These are phyloP conservation scores for Cercospora zeina DNA, from an alignment of 2,329 filamentous ascomycete genomes.

Conservation along the genomic window DNA sequence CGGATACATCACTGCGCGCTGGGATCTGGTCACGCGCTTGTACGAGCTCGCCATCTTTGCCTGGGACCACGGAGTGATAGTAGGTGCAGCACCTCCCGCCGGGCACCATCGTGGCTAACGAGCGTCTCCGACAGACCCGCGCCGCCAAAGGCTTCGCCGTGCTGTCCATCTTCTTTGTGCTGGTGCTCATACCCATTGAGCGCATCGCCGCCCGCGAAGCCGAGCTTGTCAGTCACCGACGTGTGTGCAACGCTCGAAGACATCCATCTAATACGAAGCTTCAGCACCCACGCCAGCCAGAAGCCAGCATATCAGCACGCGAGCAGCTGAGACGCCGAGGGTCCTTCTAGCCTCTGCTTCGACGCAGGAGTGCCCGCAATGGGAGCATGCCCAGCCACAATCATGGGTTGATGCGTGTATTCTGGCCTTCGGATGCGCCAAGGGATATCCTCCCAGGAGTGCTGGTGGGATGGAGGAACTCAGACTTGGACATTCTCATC, in stretches of 20 bases:
- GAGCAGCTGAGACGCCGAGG: conserved; percentile 93
- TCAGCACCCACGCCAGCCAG: conserved; percentile 78
- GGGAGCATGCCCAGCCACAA: conserved; percentile 66
- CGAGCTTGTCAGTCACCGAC: conserved; percentile 63
- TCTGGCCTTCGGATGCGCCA: conserved; percentile 86
- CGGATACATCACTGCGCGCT: conserved; percentile 98
- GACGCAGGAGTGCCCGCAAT: conserved; percentile 43
- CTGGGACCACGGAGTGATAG: conserved; percentile 97
- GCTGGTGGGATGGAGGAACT: conserved; percentile 94
- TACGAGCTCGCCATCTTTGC: conserved; percentile 98
- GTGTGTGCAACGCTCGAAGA: conserved; percentile 7
- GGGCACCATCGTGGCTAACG: neutral
- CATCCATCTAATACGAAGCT: conserved; percentile 32
- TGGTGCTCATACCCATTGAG: conserved; percentile 80
- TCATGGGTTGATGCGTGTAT: conserved; percentile 89
- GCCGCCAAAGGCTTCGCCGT: conserved; percentile 81
- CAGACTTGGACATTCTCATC: conserved; percentile 84
- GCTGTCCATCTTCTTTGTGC: conserved; percentile 79
- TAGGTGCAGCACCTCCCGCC: conserved; percentile 44
- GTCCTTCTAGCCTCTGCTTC: conserved; percentile 67
- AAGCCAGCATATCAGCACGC: conserved; percentile 83
- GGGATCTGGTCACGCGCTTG: conserved; percentile 93
- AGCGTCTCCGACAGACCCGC: conserved; percentile 62
- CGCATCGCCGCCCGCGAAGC: conserved; percentile 79
- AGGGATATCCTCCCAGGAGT: conserved; percentile 74